Evolutionary conservation across 345 rosid species (phyloP), one percentile per base, ranked within the genome.

Genomic region (Balakata baccata): DNA sequence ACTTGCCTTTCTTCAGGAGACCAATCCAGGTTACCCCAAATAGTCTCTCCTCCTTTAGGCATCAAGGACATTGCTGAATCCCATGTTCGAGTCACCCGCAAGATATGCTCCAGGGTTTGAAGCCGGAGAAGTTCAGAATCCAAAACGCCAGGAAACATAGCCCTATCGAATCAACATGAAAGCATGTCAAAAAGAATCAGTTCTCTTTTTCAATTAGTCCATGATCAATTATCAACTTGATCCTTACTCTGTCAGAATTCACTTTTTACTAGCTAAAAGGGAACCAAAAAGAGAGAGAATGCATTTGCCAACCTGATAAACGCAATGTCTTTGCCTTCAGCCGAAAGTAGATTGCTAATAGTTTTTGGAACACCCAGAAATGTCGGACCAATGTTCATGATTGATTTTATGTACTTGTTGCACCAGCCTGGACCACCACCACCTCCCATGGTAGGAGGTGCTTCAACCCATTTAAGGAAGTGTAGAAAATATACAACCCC

Each of bases 381-480:
- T 20, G 91, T 57, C 0, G 92, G 91, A 64, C 87, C 92, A 8
- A 90, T 85, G 69, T 92, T 92, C 86, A 89, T 83, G 18, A 89
- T 61, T 0, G 94, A 80, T 80, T 89, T 90, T 78, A 89, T 86
- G 80, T 92, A 83, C 81, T 89, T 89, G 34, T 84, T 83, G 72
- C 89, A 87, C 94, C 94, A 90, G 82, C 83, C 80, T 20, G 87
- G 65, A 61, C 88, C 91, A 43, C 92, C 93, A 60, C 87, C 84
- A 0, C 92, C 94, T 47, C 96, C 90, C 76, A 81, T 67, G 1
- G 85, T 83, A 77, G 87, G 79, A 66, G 90, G 87, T 57, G 84
- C 66, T 85, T 90, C 92, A 52, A 92, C 90, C 97, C 94, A 90
- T 80, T 89, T 89, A 65, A 89, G 89, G 83, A 92, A 90, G 81